These are phyloP conservation scores for Saxophila tyrrhenica DNA, from an alignment of 495 filamentous ascomycete genomes.

Conservation along the genomic window DNA sequence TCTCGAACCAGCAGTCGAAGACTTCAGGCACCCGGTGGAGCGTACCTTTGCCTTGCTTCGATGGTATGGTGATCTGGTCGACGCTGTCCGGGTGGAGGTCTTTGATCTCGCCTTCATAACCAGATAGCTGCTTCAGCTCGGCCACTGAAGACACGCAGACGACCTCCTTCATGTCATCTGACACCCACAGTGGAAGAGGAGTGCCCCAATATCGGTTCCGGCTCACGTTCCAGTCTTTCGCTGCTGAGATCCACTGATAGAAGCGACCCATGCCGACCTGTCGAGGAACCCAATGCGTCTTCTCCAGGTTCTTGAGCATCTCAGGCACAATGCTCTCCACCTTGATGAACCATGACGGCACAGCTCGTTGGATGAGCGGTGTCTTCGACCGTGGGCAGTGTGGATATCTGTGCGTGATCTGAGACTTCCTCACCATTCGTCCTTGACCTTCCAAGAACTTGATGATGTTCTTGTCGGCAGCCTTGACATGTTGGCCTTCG, in stretches of 20 bases:
- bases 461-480: slow-evolving; percentile 89
- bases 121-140: slow-evolving; percentile 79
- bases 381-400: slow-evolving; percentile 95
- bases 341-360: slow-evolving; percentile 93
- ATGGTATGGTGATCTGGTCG: slow-evolving; percentile 92
- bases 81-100: slow-evolving; percentile 94
- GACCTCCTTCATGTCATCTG: slow-evolving; percentile 73
- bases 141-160: slow-evolving; percentile 78
- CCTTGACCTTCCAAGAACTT: slow-evolving; percentile 74
- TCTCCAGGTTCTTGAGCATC: slow-evolving; percentile 82
- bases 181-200: slow-evolving; percentile 85
- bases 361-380: slow-evolving; percentile 86
- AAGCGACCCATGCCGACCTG: slow-evolving; percentile 91
- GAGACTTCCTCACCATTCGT: slow-evolving; percentile 74
- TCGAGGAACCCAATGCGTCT: slow-evolving; percentile 86
- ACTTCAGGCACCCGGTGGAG: slow-evolving; percentile 79
- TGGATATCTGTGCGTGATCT: slow-evolving; percentile 88
- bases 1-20: slow-evolving; percentile 96
- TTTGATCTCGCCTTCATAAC: slow-evolving; percentile 70
- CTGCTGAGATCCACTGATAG: slow-evolving; percentile 73
- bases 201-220: slow-evolving; percentile 97
- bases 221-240: slow-evolving; percentile 96
- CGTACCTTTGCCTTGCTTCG: slow-evolving; percentile 74
- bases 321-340: slow-evolving; percentile 73
- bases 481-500: slow-evolving; percentile 82